A percentile compares a stretch with the other conserved stretches of the same genome.
These are phyloP conservation scores for Debaryomyces prosopidis DNA, from an alignment of 805 yeast genomes.

Conservation along the genomic window DNA sequence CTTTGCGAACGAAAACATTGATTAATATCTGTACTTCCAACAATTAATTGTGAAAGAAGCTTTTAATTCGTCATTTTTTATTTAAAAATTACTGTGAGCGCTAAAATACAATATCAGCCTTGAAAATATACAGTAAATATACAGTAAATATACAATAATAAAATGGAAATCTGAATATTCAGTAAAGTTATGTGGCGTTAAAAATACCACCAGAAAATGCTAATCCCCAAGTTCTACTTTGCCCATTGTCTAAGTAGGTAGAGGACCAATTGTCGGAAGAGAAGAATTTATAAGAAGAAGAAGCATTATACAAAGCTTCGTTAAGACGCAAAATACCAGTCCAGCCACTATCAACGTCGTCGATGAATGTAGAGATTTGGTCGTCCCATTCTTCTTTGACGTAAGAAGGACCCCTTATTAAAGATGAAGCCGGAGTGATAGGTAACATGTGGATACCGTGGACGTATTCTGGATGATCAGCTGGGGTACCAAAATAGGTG, in stretches of 20 bases:
- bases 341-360: conserved; percentile 62
- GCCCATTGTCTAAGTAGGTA: conserved; percentile 57
- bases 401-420: conserved; percentile 53
- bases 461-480: conserved; percentile 51
- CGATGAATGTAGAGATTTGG: conserved; percentile 45
- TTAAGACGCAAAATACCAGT: conserved; percentile 72
- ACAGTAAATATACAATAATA: neutral
- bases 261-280: conserved; percentile 19
- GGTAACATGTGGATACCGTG: conserved; percentile 83
- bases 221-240: conserved; percentile 62
- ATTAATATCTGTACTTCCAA: neutral
- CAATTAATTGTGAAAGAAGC: neutral
- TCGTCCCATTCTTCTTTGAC: conserved; percentile 64
- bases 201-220: conserved; percentile 57
- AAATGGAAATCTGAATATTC: neutral
- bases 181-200: conserved; percentile 13
- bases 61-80: neutral
- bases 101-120: neutral
- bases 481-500: conserved; percentile 63
- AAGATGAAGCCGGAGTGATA: conserved; percentile 66
- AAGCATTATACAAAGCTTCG: conserved; percentile 72
- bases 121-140: neutral
- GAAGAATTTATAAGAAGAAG: conserved; percentile 61
- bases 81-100: neutral
- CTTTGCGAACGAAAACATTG: conserved; percentile 47